Conservation (phyloP, 176 grass and related monocot genomes). For the Eremochloa ophiuroides region DNA sequence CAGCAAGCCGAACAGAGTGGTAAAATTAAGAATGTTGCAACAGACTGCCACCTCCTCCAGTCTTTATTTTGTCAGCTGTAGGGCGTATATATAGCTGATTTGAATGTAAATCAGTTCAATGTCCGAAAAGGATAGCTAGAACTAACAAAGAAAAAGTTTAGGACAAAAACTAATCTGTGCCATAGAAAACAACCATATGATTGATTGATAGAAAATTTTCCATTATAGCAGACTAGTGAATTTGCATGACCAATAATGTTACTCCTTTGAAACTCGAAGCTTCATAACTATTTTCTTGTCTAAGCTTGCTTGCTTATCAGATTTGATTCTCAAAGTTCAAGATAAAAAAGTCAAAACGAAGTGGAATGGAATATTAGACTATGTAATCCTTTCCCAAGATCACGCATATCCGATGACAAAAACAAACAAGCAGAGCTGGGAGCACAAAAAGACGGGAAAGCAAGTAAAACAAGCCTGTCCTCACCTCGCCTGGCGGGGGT, state of each 20-base stretch:
- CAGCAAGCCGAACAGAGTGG: too few relatives aligned
- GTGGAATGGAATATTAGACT: neutral
- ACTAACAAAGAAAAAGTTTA: neutral
- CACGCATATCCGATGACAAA: constrained; percentile 22
- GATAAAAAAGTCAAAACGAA: constrained; percentile 12
- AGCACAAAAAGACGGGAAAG: constrained; percentile 17
- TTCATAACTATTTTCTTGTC: neutral
- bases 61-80: neutral
- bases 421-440: neutral
- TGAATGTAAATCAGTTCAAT: neutral
- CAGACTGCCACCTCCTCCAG: neutral
- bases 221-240: constrained; percentile 8
- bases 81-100: neutral
- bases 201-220: constrained; percentile 19
- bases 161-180: neutral
- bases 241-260: neutral
- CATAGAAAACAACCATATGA: constrained; percentile 1
- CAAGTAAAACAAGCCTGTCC: constrained; percentile 1
- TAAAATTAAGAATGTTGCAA: too few relatives aligned
- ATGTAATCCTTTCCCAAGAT: constrained; percentile 4
- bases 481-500: constrained; percentile 40
- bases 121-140: neutral
- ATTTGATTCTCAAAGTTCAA: neutral
- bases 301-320: neutral
- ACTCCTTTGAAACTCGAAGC: neutral